Evolutionary conservation across 768 basidiomycete species (phyloP).

Genomic region (Strobilomyces confusus): DNA sequence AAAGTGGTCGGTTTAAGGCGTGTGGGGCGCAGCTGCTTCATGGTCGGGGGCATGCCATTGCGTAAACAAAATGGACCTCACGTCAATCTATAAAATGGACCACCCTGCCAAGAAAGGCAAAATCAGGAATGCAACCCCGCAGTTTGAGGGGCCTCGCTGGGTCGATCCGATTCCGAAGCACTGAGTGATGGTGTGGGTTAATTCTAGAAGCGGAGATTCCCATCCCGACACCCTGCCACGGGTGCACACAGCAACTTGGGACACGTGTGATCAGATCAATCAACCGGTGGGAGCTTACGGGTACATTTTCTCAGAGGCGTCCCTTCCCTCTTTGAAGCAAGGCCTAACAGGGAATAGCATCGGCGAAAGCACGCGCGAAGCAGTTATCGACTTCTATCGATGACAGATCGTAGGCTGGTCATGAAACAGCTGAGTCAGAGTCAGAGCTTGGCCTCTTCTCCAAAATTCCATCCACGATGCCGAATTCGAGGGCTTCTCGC

Average conservation of each 20-base stretch:
- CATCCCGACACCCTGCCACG: constrained; percentile 14
- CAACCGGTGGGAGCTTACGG: constrained; percentile 18
- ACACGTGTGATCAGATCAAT: constrained; percentile 23
- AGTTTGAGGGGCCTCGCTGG: constrained; percentile 28
- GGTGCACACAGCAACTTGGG: constrained; percentile 11
- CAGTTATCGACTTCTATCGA: constrained; percentile 10
- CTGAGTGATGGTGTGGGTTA: constrained; percentile 11
- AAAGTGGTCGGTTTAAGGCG: not conserved
- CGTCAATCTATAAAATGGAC: constrained; percentile 18
- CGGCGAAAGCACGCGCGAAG: constrained; percentile 10
- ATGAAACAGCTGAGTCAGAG: constrained; percentile 22
- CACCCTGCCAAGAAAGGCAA: constrained; percentile 7
- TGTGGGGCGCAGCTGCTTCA: constrained; percentile 6
- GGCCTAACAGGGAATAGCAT: not conserved
- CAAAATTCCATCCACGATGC: constrained; percentile 89
- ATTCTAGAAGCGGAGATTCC: constrained; percentile 26
- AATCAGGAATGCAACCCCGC: constrained; percentile 21
- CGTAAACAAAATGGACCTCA: constrained; percentile 19
- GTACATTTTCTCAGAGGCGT: constrained; percentile 11
- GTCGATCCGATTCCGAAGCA: constrained; percentile 25
- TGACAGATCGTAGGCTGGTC: not conserved
- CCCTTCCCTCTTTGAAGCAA: not conserved
- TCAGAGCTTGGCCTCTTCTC: constrained; percentile 68
- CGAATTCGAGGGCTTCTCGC: constrained; percentile 85
- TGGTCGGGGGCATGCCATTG: constrained; percentile 8